A percentile compares a stretch with the other conserved stretches of the same genome.
Evolutionary conservation across 225 moss, liverwort and hornwort species (phyloP).

Genomic region (Straminergon stramineum): DNA sequence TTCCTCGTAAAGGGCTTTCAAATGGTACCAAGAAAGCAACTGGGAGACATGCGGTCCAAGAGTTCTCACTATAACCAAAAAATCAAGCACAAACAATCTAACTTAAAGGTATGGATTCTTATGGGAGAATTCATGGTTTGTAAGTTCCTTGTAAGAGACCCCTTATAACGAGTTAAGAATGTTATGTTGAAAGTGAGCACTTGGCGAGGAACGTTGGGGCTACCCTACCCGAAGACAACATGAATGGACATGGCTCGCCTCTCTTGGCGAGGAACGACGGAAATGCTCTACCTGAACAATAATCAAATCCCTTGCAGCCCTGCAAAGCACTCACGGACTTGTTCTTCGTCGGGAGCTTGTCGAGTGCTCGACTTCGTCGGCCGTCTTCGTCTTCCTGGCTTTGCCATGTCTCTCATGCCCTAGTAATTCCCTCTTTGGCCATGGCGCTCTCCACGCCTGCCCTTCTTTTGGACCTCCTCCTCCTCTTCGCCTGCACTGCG

Average conservation of each 20-base stretch:
- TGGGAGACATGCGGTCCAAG: too few relatives aligned
- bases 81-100: too few relatives aligned
- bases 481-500: not conserved
- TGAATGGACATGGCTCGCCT: not conserved
- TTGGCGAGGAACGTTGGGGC: not conserved
- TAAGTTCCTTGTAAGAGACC: too few relatives aligned
- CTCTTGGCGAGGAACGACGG: not conserved
- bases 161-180: too few relatives aligned
- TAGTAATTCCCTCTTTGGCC: not conserved
- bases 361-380: not conserved
- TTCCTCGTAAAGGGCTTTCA: too few relatives aligned
- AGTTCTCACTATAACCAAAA: too few relatives aligned
- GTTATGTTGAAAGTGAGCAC: not conserved
- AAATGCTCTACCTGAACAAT: not conserved
- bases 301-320: not conserved
- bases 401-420: not conserved
- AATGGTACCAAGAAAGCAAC: too few relatives aligned
- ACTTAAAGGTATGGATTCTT: too few relatives aligned
- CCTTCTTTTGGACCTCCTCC: not conserved
- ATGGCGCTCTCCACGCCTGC: slow-evolving; percentile 8
- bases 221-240: not conserved
- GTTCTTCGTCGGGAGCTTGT: not conserved
- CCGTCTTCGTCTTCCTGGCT: not conserved
- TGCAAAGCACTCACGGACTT: not conserved
- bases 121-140: too few relatives aligned